Percentiles rank a stretch among this genome's conserved stretches.
Evolutionary conservation across 805 yeast genomes (phyloP).

Genomic region (Ogataea populi-albae): DNA sequence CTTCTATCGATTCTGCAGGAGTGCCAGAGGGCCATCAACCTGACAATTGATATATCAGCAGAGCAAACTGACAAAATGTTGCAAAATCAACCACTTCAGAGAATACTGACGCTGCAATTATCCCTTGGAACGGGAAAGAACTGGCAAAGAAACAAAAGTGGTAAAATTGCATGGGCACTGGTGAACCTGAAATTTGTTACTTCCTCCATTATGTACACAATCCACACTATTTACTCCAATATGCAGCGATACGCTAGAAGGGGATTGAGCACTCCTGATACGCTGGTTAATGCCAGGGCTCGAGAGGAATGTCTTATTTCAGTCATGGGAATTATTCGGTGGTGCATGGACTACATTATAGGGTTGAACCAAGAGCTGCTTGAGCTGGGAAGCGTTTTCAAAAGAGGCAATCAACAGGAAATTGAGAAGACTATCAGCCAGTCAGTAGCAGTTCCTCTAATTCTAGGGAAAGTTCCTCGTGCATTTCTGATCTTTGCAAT

Average conservation of each 20-base stretch:
- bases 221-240: conserved; percentile 61
- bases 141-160: conserved; percentile 39
- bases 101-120: conserved; percentile 66
- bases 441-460: conserved; percentile 51
- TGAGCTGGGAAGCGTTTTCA: conserved; percentile 37
- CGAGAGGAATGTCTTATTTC: conserved; percentile 64
- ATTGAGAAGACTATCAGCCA: conserved; percentile 22
- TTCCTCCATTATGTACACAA: conserved; percentile 62
- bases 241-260: conserved; percentile 58
- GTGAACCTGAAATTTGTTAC: conserved; percentile 69
- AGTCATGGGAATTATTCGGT: conserved; percentile 74
- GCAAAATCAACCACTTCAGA: conserved; percentile 75
- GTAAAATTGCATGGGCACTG: conserved; percentile 56
- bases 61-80: conserved; percentile 76
- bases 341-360: conserved; percentile 80
- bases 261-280: conserved; percentile 48
- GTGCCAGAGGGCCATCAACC: conserved; percentile 70
- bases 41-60: conserved; percentile 63
- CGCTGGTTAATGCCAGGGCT: conserved; percentile 35
- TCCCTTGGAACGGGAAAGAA: conserved; percentile 51
- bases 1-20: conserved; percentile 53
- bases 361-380: conserved; percentile 71
- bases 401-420: conserved; percentile 20
- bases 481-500: conserved; percentile 63
- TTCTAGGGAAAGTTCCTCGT: conserved; percentile 69